Conservation (phyloP, 2,329 filamentous ascomycete species). For the Xylariaceae sp. region DNA sequence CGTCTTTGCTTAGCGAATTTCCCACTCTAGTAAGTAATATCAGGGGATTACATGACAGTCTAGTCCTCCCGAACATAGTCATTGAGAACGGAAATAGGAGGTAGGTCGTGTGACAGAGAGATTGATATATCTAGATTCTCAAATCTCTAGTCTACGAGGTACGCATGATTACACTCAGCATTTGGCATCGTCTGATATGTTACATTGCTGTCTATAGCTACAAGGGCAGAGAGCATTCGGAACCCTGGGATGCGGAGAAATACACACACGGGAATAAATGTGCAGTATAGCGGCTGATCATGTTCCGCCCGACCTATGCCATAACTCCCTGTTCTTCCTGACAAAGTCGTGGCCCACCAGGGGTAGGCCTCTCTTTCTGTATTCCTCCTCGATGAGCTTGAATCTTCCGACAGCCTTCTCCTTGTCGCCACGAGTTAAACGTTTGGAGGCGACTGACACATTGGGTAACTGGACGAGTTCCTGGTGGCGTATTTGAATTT, state of each 20-base stretch:
- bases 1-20: too few species aligned
- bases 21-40: too few species aligned
- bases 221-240: background rate
- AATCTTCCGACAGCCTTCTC: conserved; percentile 73
- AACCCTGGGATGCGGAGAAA: background rate
- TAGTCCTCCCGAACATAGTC: too few species aligned
- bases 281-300: conserved; percentile 25
- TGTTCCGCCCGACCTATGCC: conserved; percentile 46
- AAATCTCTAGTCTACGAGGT: too few species aligned
- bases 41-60: too few species aligned
- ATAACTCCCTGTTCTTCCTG: conserved; percentile 46
- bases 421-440: conserved; percentile 71
- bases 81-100: too few species aligned
- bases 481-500: conserved; percentile 48
- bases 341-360: conserved; percentile 50
- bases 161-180: background rate
- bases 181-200: background rate
- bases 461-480: conserved; percentile 59
- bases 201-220: background rate
- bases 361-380: conserved; percentile 64
- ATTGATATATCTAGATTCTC: too few species aligned
- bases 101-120: too few species aligned
- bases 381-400: conserved; percentile 77
- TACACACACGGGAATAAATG: background rate
- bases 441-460: conserved; percentile 66